phyloP scores from a whole-genome alignment of 345 rosid genomes.

The Arabis alpina region DNA sequence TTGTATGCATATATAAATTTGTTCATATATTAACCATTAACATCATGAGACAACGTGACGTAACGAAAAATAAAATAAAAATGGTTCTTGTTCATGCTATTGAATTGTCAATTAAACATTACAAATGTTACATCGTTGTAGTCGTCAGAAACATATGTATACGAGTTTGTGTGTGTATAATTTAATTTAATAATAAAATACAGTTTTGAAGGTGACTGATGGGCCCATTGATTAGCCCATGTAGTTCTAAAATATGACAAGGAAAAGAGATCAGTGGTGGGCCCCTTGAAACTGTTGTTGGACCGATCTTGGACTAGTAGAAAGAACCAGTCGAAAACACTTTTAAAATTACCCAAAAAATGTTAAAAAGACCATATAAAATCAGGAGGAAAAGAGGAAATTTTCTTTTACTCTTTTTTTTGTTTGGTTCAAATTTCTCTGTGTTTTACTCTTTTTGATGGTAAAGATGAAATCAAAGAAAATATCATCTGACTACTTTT shows the following conservation, averaged over 20 bases:
- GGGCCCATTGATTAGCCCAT: slow-evolving; percentile 27
- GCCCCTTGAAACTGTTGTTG: slow-evolving; percentile 1
- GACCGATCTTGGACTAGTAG: slow-evolving; percentile 21
- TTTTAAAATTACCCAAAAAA: slow-evolving; percentile 7
- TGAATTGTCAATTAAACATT: slow-evolving; percentile 18
- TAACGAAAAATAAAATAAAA: not conserved
- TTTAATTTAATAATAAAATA: not conserved
- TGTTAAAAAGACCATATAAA: not conserved
- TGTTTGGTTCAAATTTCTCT: no score
- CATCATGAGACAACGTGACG: slow-evolving; percentile 17
- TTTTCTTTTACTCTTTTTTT: not conserved
- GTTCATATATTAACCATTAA: not conserved
- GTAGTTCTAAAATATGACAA: slow-evolving; percentile 6
- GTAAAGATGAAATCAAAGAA: not conserved
- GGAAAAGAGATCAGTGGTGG: slow-evolving; percentile 11
- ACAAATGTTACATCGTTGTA: not conserved
- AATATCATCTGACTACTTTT: not conserved
- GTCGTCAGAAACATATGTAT: slow-evolving; percentile 4
- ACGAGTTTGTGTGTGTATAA: not conserved
- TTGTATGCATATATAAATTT: no score
- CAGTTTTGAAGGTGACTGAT: slow-evolving; percentile 9
- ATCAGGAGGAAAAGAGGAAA: not conserved
- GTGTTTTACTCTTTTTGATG: not conserved
- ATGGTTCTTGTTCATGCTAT: no score
- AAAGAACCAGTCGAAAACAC: not conserved